phyloP scores from a whole-genome alignment of 2,329 filamentous ascomycete species.

The Aspergillus latus region DNA sequence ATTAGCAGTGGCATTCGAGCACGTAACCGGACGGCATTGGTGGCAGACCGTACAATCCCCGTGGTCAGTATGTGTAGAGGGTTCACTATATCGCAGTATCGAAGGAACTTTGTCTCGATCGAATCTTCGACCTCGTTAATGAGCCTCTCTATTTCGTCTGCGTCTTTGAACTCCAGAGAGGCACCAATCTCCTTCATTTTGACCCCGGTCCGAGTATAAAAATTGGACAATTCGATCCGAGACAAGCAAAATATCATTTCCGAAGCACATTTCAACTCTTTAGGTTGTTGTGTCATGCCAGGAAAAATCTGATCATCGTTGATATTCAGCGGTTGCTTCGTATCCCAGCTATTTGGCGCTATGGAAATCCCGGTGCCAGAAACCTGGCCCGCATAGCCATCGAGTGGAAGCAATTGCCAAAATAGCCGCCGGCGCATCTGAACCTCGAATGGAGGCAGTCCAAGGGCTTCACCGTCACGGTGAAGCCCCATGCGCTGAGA shows the following conservation, averaged over 20 bases:
- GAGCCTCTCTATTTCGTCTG: constrained; percentile 14
- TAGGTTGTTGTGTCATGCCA: constrained; percentile 42
- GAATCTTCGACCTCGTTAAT: constrained; percentile 33
- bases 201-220: constrained; percentile 19
- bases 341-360: constrained; percentile 23
- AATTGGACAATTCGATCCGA: constrained; percentile 29
- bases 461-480: constrained; percentile 47
- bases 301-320: constrained; percentile 40
- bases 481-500: constrained; percentile 51
- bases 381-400: constrained; percentile 29
- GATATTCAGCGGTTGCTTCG: constrained; percentile 43
- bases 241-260: constrained; percentile 45
- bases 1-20: constrained; percentile 40
- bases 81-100: constrained; percentile 36
- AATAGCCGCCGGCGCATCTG: constrained; percentile 35
- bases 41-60: constrained; percentile 43
- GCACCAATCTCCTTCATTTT: constrained; percentile 7
- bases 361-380: constrained; percentile 26
- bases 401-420: constrained; percentile 27
- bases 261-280: constrained; percentile 41
- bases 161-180: constrained; percentile 13
- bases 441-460: constrained; percentile 49
- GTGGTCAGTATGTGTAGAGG: constrained; percentile 45
- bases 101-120: constrained; percentile 35
- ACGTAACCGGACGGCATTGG: constrained; percentile 45